Evolutionary conservation across 352 stramenopile species (phyloP).

Genomic region (Phytopythium ostracodes): DNA sequence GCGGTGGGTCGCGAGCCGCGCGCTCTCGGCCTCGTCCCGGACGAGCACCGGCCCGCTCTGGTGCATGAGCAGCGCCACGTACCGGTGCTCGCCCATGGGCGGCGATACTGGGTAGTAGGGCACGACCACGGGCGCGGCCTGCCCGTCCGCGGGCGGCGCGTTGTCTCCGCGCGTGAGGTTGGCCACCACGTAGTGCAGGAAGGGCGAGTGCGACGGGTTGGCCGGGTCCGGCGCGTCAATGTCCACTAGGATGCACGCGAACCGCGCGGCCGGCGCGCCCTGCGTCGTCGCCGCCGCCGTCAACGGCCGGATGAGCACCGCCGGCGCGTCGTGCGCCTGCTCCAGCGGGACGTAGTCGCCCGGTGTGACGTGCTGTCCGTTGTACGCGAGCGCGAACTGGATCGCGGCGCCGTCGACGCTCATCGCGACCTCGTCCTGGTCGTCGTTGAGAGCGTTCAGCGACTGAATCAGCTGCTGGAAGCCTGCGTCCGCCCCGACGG

Average conservation of each 20-base stretch:
- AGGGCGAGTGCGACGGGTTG: slow-evolving; percentile 52
- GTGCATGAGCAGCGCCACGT: slow-evolving; percentile 48
- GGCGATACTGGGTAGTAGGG: slow-evolving; percentile 61
- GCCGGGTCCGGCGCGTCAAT: slow-evolving; percentile 60
- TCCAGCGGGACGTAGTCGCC: slow-evolving; percentile 3
- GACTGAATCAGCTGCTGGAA: slow-evolving; percentile 8
- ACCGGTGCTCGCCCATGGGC: slow-evolving; percentile 46
- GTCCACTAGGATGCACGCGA: slow-evolving; percentile 67
- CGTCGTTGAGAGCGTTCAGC: slow-evolving; percentile 10
- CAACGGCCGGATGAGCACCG: slow-evolving; percentile 15
- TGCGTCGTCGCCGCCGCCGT: slow-evolving; percentile 9
- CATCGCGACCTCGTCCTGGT: background rate
- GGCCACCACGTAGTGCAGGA: slow-evolving; percentile 64
- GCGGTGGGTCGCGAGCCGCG: slow-evolving; percentile 25
- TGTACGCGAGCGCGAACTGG: slow-evolving; percentile 24
- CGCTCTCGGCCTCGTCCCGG: slow-evolving; percentile 12
- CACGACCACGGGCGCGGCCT: slow-evolving; percentile 25
- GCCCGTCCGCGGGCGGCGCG: background rate
- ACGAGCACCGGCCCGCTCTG: slow-evolving; percentile 16
- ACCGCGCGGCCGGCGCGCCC: too few relatives aligned
- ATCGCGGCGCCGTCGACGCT: slow-evolving; percentile 5
- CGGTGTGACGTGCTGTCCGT: slow-evolving; percentile 5
- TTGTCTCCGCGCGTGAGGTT: slow-evolving; percentile 13
- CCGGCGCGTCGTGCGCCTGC: slow-evolving; percentile 29
- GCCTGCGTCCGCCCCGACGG: too few relatives aligned